Evolutionary conservation across 805 yeast species (phyloP).

Genomic region (Limtongia smithiae): DNA sequence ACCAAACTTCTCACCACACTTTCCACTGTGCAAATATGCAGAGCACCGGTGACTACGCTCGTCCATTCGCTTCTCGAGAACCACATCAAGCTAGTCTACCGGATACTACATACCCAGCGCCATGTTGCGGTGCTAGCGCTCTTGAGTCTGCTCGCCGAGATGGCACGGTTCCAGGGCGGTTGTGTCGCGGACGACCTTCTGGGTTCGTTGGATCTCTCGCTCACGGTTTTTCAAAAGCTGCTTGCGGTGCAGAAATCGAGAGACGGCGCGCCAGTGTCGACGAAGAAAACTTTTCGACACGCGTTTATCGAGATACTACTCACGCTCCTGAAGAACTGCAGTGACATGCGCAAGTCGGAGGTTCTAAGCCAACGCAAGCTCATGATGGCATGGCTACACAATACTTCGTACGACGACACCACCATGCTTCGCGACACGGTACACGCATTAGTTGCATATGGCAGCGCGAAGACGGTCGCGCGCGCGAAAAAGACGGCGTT

Average conservation of each 20-base stretch:
- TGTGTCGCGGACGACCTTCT: constrained; percentile 54
- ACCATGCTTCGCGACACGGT: constrained; percentile 48
- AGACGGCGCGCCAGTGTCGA: background rate
- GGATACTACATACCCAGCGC: constrained; percentile 58
- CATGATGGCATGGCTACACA: constrained; percentile 65
- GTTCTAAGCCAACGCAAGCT: constrained; percentile 55
- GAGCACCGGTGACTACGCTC: constrained; percentile 30
- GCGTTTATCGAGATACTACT: constrained; percentile 53
- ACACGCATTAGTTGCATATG: constrained; percentile 42
- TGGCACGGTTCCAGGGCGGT: constrained; percentile 50
- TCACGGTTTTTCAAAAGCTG: constrained; percentile 59
- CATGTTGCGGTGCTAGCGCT: constrained; percentile 60
- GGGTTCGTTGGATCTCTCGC: constrained; percentile 63
- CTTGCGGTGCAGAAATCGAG: constrained; percentile 34
- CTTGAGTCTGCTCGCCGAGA: constrained; percentile 52
- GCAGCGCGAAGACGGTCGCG: constrained; percentile 58
- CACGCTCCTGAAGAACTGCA: constrained; percentile 46
- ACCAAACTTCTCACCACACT: background rate
- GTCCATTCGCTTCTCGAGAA: constrained; percentile 53
- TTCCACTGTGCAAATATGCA: background rate
- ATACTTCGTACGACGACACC: constrained; percentile 53
- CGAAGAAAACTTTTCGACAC: background rate
- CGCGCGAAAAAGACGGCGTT: constrained; percentile 69
- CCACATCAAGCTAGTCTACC: constrained; percentile 60
- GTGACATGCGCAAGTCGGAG: constrained; percentile 61